phyloP scores from a whole-genome alignment of 169 alveolate genomes.

The Plasmodium ovale region DNA sequence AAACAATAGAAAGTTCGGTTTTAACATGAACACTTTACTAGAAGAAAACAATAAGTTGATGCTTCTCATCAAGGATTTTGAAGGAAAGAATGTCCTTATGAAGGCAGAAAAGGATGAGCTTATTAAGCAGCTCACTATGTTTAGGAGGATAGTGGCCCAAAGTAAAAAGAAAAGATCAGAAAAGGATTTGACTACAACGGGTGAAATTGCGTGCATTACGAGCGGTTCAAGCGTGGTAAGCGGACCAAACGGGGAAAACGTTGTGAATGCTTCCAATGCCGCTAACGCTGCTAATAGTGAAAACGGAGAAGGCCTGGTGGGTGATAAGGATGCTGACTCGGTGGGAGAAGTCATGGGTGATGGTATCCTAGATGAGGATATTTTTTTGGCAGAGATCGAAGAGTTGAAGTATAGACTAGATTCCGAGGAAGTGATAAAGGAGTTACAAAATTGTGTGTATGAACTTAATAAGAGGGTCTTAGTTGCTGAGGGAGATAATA shows the following conservation, averaged over 20 bases:
- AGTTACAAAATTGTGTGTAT: conserved; percentile 8
- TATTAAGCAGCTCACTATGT: conserved; percentile 36
- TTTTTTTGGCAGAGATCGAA: not conserved
- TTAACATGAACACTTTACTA: conserved; percentile 19
- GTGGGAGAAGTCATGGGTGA: not conserved
- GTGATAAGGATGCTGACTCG: not conserved
- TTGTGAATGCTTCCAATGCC: not conserved
- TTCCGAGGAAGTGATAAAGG: not conserved
- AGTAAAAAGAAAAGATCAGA: not conserved
- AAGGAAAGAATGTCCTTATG: conserved; percentile 1
- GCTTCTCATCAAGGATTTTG: conserved; percentile 27
- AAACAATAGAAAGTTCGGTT: conserved; percentile 13
- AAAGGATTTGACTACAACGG: too few species aligned
- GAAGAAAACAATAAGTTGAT: conserved; percentile 17
- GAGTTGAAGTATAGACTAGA: not conserved
- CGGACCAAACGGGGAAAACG: not conserved
- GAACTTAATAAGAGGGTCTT: conserved; percentile 14
- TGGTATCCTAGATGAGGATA: not conserved
- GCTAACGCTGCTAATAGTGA: not conserved
- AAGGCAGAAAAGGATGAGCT: conserved; percentile 33
- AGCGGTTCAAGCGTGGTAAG: not conserved
- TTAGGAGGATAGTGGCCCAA: not conserved
- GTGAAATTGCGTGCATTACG: too few species aligned
- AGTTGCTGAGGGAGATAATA: conserved; percentile 41
- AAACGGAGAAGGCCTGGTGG: not conserved